A percentile compares a stretch with the other conserved stretches of the same genome.
Conservation (phyloP, 345 rosid genomes). For the Trapa incisa region DNA sequence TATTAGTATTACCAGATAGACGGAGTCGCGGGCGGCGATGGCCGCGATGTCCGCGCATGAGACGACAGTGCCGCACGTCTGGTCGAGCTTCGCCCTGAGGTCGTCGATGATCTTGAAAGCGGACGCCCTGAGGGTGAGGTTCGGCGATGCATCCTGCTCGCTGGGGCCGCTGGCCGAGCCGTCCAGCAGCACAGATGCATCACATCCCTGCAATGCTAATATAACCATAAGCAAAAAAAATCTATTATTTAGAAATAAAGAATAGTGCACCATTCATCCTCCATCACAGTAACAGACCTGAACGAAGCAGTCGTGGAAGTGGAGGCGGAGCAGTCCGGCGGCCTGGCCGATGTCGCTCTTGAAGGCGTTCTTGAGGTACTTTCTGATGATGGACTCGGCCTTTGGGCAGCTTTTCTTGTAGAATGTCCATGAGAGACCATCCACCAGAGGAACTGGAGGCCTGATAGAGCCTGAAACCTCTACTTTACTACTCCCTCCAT, state of each 20-base stretch:
- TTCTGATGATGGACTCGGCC: conserved; percentile 40
- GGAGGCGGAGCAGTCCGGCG: conserved; percentile 80
- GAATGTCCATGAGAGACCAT: conserved; percentile 63
- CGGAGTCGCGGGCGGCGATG: conserved; percentile 51
- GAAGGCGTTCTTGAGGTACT: conserved; percentile 48
- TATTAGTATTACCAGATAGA: conserved; percentile 26
- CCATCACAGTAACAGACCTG: conserved; percentile 25
- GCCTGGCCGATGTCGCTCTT: conserved; percentile 70
- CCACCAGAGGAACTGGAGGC: conserved; percentile 21
- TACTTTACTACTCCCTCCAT: no score
- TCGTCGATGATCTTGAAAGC: conserved; percentile 42
- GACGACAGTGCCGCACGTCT: conserved; percentile 39
- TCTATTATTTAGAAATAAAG: no score
- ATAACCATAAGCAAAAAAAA: no score
- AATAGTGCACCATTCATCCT: no score
- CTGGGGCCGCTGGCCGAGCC: conserved; percentile 79
- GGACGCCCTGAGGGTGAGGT: conserved; percentile 24
- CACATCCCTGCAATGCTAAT: conserved; percentile 52
- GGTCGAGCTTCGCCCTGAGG: conserved; percentile 24
- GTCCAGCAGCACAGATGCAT: conserved; percentile 66
- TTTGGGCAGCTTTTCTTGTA: conserved; percentile 54
- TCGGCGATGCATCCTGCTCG: conserved; percentile 64
- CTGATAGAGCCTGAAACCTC: not conserved
- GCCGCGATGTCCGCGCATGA: conserved; percentile 47
- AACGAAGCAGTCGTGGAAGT: conserved; percentile 93